Evolutionary conservation across 1,284 basidiomycete genomes (phyloP).

Genomic region (Megacollybia platyphylla): DNA sequence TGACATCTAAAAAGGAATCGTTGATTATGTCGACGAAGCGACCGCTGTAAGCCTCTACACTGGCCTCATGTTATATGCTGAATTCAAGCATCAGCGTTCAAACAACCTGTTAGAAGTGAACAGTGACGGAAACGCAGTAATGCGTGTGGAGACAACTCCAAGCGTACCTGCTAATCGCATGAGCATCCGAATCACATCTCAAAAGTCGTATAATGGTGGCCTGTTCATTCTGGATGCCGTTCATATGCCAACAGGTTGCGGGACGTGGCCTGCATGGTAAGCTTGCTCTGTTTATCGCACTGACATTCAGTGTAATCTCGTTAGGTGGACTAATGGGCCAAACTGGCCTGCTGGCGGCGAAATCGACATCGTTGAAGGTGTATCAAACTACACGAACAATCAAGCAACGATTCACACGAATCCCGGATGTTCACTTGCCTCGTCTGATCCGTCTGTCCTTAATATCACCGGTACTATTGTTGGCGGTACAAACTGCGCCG

Average conservation of each 20-base stretch:
- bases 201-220: constrained; percentile 37
- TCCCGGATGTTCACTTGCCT: constrained; percentile 18
- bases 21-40: constrained; percentile 40
- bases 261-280: constrained; percentile 15
- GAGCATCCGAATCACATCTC: constrained; percentile 40
- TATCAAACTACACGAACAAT: constrained; percentile 13
- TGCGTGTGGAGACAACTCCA: constrained; percentile 46
- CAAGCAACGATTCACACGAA: constrained; percentile 33
- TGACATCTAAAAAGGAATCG: constrained; percentile 19
- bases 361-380: constrained; percentile 23
- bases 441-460: constrained; percentile 12
- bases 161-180: constrained; percentile 39
- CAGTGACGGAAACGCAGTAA: constrained; percentile 35
- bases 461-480: constrained; percentile 21
- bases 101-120: constrained; percentile 42
- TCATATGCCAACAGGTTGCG: constrained; percentile 48
- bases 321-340: constrained; percentile 16
- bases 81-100: neutral
- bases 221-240: constrained; percentile 48
- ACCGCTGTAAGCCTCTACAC: constrained; percentile 33
- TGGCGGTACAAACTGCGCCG: constrained; percentile 23
- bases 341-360: constrained; percentile 44
- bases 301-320: neutral
- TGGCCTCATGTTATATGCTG: neutral
- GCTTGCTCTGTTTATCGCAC: neutral